A percentile compares a stretch with the other conserved stretches of the same genome.
Evolutionary conservation across 192 early-diverging fungal species (phyloP).

Genomic region (Spizellomyces punctatus): DNA sequence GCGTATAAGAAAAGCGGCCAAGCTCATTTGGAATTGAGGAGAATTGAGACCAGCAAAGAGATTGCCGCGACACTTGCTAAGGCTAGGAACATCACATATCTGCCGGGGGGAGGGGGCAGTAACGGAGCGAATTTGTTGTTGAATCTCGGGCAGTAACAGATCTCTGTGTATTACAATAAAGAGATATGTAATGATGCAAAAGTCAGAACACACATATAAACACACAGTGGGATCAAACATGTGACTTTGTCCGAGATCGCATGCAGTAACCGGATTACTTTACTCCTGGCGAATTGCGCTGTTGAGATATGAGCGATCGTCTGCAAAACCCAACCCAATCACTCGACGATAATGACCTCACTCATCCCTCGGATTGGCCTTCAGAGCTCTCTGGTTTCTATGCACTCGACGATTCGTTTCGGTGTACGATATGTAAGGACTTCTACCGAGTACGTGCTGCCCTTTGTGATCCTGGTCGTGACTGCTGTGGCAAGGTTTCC

Average conservation of each 20-base stretch:
- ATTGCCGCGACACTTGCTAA: slow-evolving; percentile 87
- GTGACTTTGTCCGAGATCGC: too few species aligned
- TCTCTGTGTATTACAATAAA: too few species aligned
- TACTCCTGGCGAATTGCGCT: too few species aligned
- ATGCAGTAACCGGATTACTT: too few species aligned
- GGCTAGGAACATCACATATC: slow-evolving; percentile 87
- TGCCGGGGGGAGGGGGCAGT: slow-evolving; percentile 55
- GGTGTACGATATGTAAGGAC: slow-evolving; percentile 81
- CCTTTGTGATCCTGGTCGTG: slow-evolving; percentile 15
- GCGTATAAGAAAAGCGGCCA: slow-evolving; percentile 89
- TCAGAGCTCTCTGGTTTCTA: slow-evolving; percentile 41
- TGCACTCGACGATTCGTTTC: slow-evolving; percentile 66
- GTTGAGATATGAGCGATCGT: too few species aligned
- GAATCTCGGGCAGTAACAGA: slow-evolving; percentile 50
- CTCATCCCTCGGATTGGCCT: slow-evolving; percentile 76
- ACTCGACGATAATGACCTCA: slow-evolving; percentile 40
- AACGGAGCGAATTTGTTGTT: slow-evolving; percentile 73
- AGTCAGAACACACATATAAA: too few species aligned
- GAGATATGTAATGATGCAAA: too few species aligned
- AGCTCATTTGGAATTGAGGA: slow-evolving; percentile 91
- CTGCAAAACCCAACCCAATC: too few species aligned
- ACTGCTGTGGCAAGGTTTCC: background rate
- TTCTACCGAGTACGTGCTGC: slow-evolving; percentile 63
- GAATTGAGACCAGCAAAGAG: slow-evolving; percentile 96
- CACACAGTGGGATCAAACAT: too few species aligned